Evolutionary conservation across 2,329 filamentous ascomycete species (phyloP).

Genomic region (Fusarium sp.): DNA sequence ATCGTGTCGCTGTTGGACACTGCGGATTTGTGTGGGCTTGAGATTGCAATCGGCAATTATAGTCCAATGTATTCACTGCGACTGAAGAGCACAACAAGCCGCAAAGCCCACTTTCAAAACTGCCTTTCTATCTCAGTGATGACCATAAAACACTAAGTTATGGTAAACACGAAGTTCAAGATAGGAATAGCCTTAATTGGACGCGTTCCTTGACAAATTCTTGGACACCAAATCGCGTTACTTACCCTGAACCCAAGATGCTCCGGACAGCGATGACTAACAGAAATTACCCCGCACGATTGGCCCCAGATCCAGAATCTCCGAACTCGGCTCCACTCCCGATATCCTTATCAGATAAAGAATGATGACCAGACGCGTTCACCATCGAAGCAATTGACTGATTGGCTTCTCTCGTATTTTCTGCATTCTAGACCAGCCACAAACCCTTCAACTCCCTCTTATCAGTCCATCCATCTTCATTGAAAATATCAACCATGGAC

Average conservation of each 20-base stretch:
- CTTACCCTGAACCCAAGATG: not conserved
- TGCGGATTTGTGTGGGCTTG: too few species aligned
- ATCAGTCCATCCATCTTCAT: not conserved
- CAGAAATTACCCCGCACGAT: slow-evolving; percentile 45
- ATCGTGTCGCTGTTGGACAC: too few species aligned
- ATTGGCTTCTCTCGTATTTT: not conserved
- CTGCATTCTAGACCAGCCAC: not conserved
- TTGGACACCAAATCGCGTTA: not conserved
- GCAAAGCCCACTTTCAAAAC: too few species aligned
- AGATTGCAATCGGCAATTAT: fast-evolving
- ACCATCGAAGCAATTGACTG: too few species aligned
- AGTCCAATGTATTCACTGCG: fast-evolving
- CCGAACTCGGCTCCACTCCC: not conserved
- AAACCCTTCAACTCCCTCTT: not conserved
- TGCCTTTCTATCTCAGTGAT: too few species aligned
- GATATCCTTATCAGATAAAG: not conserved
- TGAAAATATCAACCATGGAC: not conserved
- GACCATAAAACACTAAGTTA: too few species aligned
- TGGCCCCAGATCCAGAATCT: slow-evolving; percentile 1
- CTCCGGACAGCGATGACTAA: slow-evolving; percentile 24
- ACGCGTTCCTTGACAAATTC: not conserved
- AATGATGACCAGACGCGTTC: not conserved
- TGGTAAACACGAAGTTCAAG: not conserved
- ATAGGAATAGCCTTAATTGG: fast-evolving
- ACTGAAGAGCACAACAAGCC: too few species aligned